Evolutionary conservation across 352 stramenopile species (phyloP), one percentile per base, ranked within the genome.

Genomic region (Phytophthora capsici): DNA sequence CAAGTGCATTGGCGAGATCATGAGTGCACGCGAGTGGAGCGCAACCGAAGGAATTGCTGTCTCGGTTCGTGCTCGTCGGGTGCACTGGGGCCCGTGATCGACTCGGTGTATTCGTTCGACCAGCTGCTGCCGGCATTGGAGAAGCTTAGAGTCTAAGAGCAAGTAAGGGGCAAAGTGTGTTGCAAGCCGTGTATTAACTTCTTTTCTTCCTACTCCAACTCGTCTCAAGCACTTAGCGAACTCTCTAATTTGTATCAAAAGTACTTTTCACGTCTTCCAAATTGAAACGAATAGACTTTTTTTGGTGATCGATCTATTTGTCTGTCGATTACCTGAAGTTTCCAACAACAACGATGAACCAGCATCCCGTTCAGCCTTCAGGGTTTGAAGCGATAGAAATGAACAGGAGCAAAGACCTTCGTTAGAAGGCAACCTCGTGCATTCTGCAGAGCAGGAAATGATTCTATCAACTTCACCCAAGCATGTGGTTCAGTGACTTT

Each of bases 141-240:
- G 19, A 66, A 81, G 55, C 65, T n/a, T 86, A n/a, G 77, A 81
- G 64, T 66, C 61, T 32, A 69, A 73, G 50, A 68, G 62, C 16
- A n/a, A n/a, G 63, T 64, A 3, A 74, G 73, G 41, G 77, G 80
- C 46, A 89, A 89, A 63, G 80, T 89, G 71, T 86, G n/a, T 61
- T 88, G 12, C 67, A 68, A 25, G 71, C 82, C 26, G 44, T 23
- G 28, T 58, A 48, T 16, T 58, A 59, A 13, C 65, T 12, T 16
- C 4, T 28, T 13, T 4, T 34, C 1, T 41, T 41, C 9, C 12
- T 16, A 16, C 7, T 28, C 28, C 46, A 6, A 22, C 30, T 38
- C 26, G 17, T 28, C n/a, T 9, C 28, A 34, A 50, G 8, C 25
- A 61, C 50, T 49, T 52, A 32, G 16, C 17, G 3, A 62, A 46